These are phyloP conservation scores for Paratinospora sagittata DNA, from an alignment of 164 flowering plant species.

Conservation along the genomic window DNA sequence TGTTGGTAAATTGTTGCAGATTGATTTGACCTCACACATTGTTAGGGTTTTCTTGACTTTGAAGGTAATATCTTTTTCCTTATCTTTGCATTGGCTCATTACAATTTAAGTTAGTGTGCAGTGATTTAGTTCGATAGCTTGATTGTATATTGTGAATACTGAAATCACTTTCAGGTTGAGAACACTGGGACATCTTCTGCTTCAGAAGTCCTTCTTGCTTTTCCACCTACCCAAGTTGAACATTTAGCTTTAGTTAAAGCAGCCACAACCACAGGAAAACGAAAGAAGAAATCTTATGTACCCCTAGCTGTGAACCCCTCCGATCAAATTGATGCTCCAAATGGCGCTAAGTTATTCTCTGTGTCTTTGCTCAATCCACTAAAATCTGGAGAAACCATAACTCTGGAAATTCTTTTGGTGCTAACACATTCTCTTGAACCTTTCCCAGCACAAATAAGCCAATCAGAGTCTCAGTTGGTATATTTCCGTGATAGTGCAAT, in stretches of 20 bases:
- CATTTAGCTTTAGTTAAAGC: conserved; percentile 66
- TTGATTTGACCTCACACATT: conserved; percentile 84
- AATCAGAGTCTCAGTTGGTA: conserved; percentile 87
- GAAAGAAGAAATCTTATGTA: conserved; percentile 59
- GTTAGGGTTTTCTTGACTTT: conserved; percentile 65
- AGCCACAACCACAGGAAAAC: conserved; percentile 48
- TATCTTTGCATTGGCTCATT: not conserved
- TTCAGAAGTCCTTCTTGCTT: conserved; percentile 74
- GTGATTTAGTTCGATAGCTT: not conserved
- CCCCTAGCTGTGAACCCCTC: conserved; percentile 67
- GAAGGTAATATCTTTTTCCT: conserved; percentile 46
- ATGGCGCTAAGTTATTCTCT: conserved; percentile 56
- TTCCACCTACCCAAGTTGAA: conserved; percentile 66
- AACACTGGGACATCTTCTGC: conserved; percentile 57
- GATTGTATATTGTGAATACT: too few species aligned
- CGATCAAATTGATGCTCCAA: conserved; percentile 55
- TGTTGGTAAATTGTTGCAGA: conserved; percentile 46
- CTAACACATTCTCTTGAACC: conserved; percentile 81
- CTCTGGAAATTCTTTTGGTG: conserved; percentile 59
- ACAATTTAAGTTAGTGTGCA: not conserved
- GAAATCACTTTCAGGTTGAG: conserved; percentile 61
- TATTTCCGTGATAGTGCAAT: conserved; percentile 84
- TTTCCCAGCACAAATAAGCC: conserved; percentile 90
- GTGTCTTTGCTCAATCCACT: conserved; percentile 54
- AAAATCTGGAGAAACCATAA: conserved; percentile 44